Base-by-base conservation (phyloP, 164 flowering plant species). In the Vitis amurensis region DNA sequence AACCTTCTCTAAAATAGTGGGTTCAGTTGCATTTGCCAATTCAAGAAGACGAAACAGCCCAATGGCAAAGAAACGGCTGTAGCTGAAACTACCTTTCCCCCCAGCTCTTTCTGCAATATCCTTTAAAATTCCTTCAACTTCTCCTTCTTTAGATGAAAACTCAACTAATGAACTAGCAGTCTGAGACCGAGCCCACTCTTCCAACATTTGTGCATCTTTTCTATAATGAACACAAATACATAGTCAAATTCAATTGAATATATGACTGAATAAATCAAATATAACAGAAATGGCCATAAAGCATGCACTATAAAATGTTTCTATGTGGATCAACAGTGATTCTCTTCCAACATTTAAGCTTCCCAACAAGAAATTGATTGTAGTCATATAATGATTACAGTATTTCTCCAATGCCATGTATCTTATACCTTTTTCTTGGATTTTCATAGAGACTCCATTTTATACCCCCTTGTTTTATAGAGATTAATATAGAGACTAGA, bases 41-140 rank as follows among this genome's bases (percentile, higher is more conserved):
- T 95, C 99, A 66, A 95, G 94, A 75, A 95, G 81, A 68, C 97
- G 98, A 76, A 95, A 95, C 66, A 95, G 80, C 47, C 99, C 99
- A 71, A 95, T 64, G 15, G 98, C 99, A 82, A 95, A 90, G 86
- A 93, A 93, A 23, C 98, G 96, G 66, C 98, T 95, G 74, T 93
- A 95, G 87, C 89, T 88, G 78, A 95, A 95, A 70, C 77, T 84
- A 14, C 84, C 91, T 61, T 82, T 86, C 13, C 85, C 75, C 55
- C 84, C 85, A 69, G 97, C 98, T 75, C 97, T 86, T 78, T 83
- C 88, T 5, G 97, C 86, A 77, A 93, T 88, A 67, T 88, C 94
- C 82, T 95, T 93, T 49, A 95, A 64, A 64, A 83, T 76, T 50
- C 72, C 86, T 77, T 95, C 99, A 69, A 90, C 85, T 79, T 95